A percentile compares a stretch with the other conserved stretches of the same genome.
Evolutionary conservation across 23 red algal species (phyloP).

Genomic region (Cyanidium caldarium): DNA sequence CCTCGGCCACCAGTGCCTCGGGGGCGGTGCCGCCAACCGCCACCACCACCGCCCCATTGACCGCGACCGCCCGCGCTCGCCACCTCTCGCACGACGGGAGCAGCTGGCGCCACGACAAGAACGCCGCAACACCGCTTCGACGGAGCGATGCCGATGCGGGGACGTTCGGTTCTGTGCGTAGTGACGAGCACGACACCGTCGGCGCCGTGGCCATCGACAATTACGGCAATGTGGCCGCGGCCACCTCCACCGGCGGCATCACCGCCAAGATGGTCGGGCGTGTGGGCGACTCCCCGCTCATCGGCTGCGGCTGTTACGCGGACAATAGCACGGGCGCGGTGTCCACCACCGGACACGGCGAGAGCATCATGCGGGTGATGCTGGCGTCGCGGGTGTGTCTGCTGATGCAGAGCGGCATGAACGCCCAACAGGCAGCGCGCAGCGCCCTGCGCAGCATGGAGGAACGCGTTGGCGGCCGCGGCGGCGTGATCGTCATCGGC

Average conservation of each 20-base stretch:
- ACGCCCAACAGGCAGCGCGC: slow-evolving; percentile 6
- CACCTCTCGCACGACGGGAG: neutral
- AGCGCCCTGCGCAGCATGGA: slow-evolving; percentile 41
- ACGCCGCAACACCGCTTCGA: too few relatives aligned
- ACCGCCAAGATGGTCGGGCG: slow-evolving; percentile 71
- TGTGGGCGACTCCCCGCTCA: slow-evolving; percentile 74
- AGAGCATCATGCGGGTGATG: slow-evolving; percentile 50
- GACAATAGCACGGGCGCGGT: slow-evolving; percentile 32
- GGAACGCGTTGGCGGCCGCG: slow-evolving; percentile 50
- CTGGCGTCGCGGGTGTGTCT: slow-evolving; percentile 18
- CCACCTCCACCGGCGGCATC: slow-evolving; percentile 80
- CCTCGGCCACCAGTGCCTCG: neutral
- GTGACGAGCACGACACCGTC: slow-evolving; percentile 91
- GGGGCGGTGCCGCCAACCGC: too few relatives aligned
- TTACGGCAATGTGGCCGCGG: slow-evolving; percentile 43
- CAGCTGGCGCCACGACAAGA: neutral
- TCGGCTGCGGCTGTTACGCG: slow-evolving; percentile 55
- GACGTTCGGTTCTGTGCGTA: too few relatives aligned
- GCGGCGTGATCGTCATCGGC: slow-evolving; percentile 58
- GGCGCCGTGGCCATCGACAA: slow-evolving; percentile 69
- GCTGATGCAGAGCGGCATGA: slow-evolving; percentile 21
- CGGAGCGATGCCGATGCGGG: neutral
- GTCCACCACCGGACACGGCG: slow-evolving; percentile 80
- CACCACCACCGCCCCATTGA: too few relatives aligned
- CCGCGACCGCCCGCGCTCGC: too few relatives aligned